A percentile compares a stretch with the other conserved stretches of the same genome.
phyloP scores from a whole-genome alignment of 768 basidiomycete species.

The Candolleomyces aberdarensis region DNA sequence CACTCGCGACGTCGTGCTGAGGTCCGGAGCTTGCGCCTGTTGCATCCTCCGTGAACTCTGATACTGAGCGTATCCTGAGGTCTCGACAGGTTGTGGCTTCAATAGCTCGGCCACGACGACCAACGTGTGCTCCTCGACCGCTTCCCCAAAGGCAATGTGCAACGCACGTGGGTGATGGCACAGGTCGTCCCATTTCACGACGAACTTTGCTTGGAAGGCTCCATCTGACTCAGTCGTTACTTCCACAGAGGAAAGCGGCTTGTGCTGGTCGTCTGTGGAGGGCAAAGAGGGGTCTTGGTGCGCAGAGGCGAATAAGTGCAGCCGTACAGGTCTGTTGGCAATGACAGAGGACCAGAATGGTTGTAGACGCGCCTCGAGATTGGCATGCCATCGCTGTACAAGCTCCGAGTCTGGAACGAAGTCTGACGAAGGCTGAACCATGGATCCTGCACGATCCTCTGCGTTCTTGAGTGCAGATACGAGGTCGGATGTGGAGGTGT shows the following conservation, averaged over 20 bases:
- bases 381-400: slow-evolving; percentile 60
- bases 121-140: slow-evolving; percentile 49
- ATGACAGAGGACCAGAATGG: slow-evolving; percentile 81
- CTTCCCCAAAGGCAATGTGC: slow-evolving; percentile 50
- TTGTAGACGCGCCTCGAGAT: slow-evolving; percentile 72
- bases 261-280: slow-evolving; percentile 20
- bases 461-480: slow-evolving; percentile 1
- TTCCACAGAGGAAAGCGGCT: slow-evolving; percentile 47
- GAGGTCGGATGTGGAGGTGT: slow-evolving; percentile 14
- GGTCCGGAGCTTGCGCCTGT: slow-evolving; percentile 16
- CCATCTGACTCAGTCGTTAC: slow-evolving; percentile 67
- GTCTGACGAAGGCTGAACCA: slow-evolving; percentile 6
- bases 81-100: slow-evolving; percentile 23
- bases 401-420: slow-evolving; percentile 20
- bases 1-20: slow-evolving; percentile 15
- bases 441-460: not conserved
- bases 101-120: slow-evolving; percentile 53
- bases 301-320: slow-evolving; percentile 56
- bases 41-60: slow-evolving; percentile 2
- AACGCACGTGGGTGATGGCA: slow-evolving; percentile 56
- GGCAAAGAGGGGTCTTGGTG: slow-evolving; percentile 19
- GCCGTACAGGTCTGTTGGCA: slow-evolving; percentile 54
- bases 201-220: slow-evolving; percentile 63
- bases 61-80: slow-evolving; percentile 8
- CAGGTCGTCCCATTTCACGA: slow-evolving; percentile 67